These are phyloP conservation scores for Cercospora sesami DNA, from an alignment of 2,329 filamentous ascomycete genomes.

Conservation along the genomic window DNA sequence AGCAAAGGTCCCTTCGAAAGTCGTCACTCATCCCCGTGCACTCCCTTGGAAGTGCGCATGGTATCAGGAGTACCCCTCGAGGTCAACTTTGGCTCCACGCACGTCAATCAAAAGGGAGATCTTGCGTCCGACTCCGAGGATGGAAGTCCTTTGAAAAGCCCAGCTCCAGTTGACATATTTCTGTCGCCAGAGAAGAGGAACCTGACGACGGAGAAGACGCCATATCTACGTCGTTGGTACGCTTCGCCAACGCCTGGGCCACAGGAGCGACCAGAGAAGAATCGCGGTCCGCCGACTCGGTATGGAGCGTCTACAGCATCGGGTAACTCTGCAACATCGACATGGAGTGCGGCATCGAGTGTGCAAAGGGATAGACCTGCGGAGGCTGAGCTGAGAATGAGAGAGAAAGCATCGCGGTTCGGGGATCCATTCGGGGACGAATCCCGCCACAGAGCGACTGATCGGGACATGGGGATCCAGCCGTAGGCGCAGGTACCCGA, in stretches of 20 bases:
- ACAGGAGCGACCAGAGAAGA: not conserved
- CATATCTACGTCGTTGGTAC: not conserved
- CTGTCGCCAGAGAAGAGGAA: conserved; percentile 1
- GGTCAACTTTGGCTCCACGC: conserved; percentile 16
- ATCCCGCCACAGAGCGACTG: not conserved
- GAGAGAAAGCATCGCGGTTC: not conserved
- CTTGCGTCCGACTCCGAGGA: conserved; percentile 22
- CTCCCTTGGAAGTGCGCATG: conserved; percentile 17
- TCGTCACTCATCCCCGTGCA: not conserved
- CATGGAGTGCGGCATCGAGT: not conserved
- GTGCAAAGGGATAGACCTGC: not conserved
- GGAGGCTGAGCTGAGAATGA: not conserved
- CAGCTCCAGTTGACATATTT: conserved; percentile 3
- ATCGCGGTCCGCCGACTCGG: not conserved
- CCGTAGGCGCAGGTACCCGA: conserved; percentile 5
- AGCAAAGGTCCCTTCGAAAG: not conserved
- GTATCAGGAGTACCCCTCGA: not conserved
- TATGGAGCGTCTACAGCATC: not conserved
- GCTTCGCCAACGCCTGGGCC: not conserved
- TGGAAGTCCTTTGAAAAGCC: conserved; percentile 8
- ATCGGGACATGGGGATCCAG: conserved; percentile 8
- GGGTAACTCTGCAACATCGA: not conserved
- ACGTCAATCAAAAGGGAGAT: conserved; percentile 21
- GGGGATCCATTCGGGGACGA: conserved; percentile 2
- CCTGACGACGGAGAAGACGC: not conserved